Evolutionary conservation across 2,329 filamentous ascomycete genomes (phyloP), one percentile per base, ranked within the genome.

Genomic region (Curvularia sp.): DNA sequence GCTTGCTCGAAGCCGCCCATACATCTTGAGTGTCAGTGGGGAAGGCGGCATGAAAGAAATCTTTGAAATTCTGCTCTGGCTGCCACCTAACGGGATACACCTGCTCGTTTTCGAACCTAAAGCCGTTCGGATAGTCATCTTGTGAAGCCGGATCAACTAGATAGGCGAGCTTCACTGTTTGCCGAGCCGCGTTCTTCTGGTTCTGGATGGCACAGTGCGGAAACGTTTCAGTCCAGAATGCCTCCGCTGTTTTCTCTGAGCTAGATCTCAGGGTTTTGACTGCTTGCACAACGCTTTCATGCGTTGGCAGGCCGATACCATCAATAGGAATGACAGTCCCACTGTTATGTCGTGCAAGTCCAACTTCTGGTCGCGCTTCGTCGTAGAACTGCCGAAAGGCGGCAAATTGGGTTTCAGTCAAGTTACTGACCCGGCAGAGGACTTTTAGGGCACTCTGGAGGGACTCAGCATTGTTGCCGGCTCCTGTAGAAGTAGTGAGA

Each of bases 161-260:
- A 46, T 46, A 46, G 42, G 42, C 20, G 20, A 46, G 42, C 42
- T 46, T 46, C 12, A 46, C 42, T 46, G 42, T 46, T 46, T 20
- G 42, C 42, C 10, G 24, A 10, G 20, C 7, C 20, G 42, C 22
- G 24, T 24, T 20, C 26, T 5, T 24, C 24, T 30, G 22, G 15
- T 26, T 18, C 18, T 18, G 18, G 18, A 18, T 24, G 42, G 10
- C 42, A 20, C 22, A 5, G 22, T 5, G 20, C 3, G 42, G n/a
- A 28, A 46, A 46, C 10, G 42, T 9, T 24, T 46, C 42, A 12
- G 9, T 28, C 2, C 18, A 46, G n/a, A 46, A 46, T 12, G 42
- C 20, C 13, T 46, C n/a, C 7, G 42, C 42, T 6, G 42, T 46
- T 46, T 46, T 46, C 13, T 46, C 42, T 12, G 18, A 24, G 6